Evolutionary conservation across 352 stramenopile genomes (phyloP), one percentile per base, ranked within the genome.

Genomic region (Phytopythium boreale): DNA sequence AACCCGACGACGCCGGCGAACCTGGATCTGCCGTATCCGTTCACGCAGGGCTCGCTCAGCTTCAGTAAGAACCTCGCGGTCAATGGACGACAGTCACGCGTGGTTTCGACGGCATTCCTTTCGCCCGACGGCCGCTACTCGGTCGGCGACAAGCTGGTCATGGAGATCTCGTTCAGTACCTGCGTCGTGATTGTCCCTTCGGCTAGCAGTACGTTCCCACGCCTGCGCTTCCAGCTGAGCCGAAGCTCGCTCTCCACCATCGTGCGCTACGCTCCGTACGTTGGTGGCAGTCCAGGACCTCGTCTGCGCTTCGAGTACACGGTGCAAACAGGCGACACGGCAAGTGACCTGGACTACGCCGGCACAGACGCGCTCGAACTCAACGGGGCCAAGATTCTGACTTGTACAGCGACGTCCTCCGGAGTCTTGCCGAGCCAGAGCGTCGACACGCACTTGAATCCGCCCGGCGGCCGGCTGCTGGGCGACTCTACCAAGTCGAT

Each of bases 391-490:
- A 76, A 71, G 14, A 93, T 95, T 43, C 66, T 93, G 20, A 93
- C 87, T 12, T 90, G 83, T 19, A 77, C 80, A 7, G 44, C 77
- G 9, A 61, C 74, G 8, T 49, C 29, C 7, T 58, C 63, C 6
- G 65, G 55, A 22, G 52, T 69, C 2, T 26, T 66, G 2, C 74
- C 85, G 4, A 77, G 78, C 0, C 87, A 95, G 59, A 66, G 52
- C 7, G 84, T 79, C 2, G 79, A 96, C 59, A 57, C 82, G n/a
- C 85, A 95, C 47, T 56, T 96, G 26, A 96, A 96, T 58, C 87
- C 87, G 8, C 82, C 86, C 0, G 82, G 84, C 1, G 84, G 87
- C 1, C 64, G 63, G n/a, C 60, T 92, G 10, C 41, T 84, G 0
- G 80, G 77, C 14, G 70, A 46, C 27, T 78, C 70, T 11, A 68